Conservation (phyloP, 352 stramenopile genomes). For the Albugo candida region DNA sequence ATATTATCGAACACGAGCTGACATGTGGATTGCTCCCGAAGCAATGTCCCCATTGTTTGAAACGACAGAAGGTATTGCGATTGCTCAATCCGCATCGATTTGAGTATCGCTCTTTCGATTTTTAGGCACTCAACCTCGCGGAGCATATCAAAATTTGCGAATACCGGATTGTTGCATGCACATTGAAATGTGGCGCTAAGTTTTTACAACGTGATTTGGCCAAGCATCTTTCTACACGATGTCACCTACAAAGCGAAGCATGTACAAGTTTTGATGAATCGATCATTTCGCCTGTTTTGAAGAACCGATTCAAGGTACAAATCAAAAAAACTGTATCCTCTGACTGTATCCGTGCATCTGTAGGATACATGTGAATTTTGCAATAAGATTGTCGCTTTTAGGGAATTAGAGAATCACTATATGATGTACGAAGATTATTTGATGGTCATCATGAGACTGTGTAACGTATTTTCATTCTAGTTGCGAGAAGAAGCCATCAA, state of each 20-base stretch:
- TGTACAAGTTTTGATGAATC: neutral
- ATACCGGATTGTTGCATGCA: constrained; percentile 51
- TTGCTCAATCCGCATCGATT: too few species aligned
- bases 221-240: constrained; percentile 56
- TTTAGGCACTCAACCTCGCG: constrained; percentile 41
- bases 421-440: constrained; percentile 15
- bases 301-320: neutral
- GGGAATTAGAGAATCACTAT: constrained; percentile 41
- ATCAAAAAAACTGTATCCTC: too few species aligned
- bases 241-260: constrained; percentile 26
- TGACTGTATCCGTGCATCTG: neutral
- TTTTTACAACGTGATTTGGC: constrained; percentile 56
- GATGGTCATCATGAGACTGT: neutral
- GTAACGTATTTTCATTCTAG: constrained; percentile 10
- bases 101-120: too few species aligned
- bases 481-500: constrained; percentile 59
- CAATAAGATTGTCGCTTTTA: constrained; percentile 35
- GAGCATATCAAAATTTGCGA: constrained; percentile 71
- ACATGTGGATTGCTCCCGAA: constrained; percentile 53
- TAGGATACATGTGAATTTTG: constrained; percentile 64
- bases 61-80: constrained; percentile 35
- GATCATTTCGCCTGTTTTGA: neutral
- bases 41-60: constrained; percentile 63
- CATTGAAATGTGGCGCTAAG: constrained; percentile 58
- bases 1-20: constrained; percentile 50